phyloP scores from a whole-genome alignment of 169 alveolate genomes.

The Eimeria necatrix region DNA sequence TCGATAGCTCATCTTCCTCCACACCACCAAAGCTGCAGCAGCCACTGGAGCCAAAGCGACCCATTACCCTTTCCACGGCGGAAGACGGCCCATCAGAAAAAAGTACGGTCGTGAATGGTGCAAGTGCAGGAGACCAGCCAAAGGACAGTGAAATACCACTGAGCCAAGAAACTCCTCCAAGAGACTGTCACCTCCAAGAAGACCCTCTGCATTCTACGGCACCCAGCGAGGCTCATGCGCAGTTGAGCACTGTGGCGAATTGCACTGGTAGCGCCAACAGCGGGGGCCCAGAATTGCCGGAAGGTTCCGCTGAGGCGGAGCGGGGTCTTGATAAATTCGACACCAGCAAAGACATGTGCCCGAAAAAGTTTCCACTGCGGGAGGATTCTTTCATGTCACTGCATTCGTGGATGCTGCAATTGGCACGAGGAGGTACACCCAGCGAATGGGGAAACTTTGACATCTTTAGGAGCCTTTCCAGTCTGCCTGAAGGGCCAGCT shows the following conservation, averaged over 20 bases:
- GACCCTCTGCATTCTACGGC: background rate
- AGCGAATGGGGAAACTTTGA: slow-evolving; percentile 16
- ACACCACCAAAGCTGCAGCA: no score
- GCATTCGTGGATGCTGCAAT: slow-evolving; percentile 21
- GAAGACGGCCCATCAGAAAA: background rate
- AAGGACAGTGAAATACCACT: background rate
- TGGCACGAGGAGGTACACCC: background rate
- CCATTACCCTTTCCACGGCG: no score
- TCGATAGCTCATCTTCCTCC: no score
- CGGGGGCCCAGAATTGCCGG: no score
- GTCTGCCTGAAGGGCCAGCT: background rate
- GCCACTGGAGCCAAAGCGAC: no score
- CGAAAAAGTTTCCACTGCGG: background rate
- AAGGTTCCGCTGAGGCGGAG: no score
- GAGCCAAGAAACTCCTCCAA: background rate
- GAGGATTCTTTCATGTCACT: background rate
- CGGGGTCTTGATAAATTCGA: no score
- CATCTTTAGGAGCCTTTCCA: background rate
- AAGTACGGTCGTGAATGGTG: background rate
- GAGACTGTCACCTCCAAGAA: background rate
- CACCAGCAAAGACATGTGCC: background rate
- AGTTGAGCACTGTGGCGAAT: no score
- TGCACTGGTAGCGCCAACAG: no score
- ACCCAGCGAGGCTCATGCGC: background rate
- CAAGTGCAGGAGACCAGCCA: background rate